phyloP scores from a whole-genome alignment of 2,329 filamentous ascomycete genomes.

The Exophiala viscosa region DNA sequence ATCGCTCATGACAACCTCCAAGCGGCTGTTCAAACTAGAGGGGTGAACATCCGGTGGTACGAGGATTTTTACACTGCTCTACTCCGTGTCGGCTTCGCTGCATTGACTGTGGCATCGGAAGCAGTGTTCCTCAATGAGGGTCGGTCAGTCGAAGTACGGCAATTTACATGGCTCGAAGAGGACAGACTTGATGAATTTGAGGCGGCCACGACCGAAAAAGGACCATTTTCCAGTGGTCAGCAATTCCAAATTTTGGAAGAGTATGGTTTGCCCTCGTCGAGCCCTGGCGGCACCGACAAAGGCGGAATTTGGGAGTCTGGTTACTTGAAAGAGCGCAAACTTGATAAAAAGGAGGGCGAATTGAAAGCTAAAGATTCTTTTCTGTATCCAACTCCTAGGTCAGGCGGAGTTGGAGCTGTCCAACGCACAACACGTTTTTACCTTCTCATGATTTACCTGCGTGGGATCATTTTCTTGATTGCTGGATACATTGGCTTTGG shows the following conservation, averaged over 20 bases:
- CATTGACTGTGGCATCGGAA: slow-evolving; percentile 89
- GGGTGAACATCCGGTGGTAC: slow-evolving; percentile 73
- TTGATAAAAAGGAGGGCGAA: slow-evolving; percentile 36
- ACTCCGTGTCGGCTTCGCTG: slow-evolving; percentile 78
- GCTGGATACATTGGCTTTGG: slow-evolving; percentile 57
- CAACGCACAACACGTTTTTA: slow-evolving; percentile 74
- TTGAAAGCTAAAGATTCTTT: slow-evolving; percentile 28
- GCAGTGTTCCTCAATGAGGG: slow-evolving; percentile 95
- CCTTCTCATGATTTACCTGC: slow-evolving; percentile 69
- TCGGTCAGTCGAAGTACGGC: slow-evolving; percentile 65
- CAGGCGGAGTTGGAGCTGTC: slow-evolving; percentile 70
- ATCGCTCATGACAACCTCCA: slow-evolving; percentile 85
- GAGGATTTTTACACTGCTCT: slow-evolving; percentile 96
- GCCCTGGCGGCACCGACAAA: slow-evolving; percentile 33
- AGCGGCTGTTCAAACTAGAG: slow-evolving; percentile 79
- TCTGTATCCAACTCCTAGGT: slow-evolving; percentile 35
- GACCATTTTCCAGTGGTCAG: slow-evolving; percentile 12
- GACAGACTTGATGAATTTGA: slow-evolving; percentile 77
- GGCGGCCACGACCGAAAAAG: slow-evolving; percentile 35
- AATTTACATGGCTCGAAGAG: slow-evolving; percentile 87
- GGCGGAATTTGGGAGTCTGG: slow-evolving; percentile 42
- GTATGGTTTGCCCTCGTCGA: slow-evolving; percentile 30
- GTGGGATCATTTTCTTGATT: slow-evolving; percentile 67
- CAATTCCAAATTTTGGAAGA: slow-evolving; percentile 32
- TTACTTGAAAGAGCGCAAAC: slow-evolving; percentile 44